Base-by-base conservation (phyloP, 2,329 filamentous ascomycete species). In the Elsinoe arachidis region DNA sequence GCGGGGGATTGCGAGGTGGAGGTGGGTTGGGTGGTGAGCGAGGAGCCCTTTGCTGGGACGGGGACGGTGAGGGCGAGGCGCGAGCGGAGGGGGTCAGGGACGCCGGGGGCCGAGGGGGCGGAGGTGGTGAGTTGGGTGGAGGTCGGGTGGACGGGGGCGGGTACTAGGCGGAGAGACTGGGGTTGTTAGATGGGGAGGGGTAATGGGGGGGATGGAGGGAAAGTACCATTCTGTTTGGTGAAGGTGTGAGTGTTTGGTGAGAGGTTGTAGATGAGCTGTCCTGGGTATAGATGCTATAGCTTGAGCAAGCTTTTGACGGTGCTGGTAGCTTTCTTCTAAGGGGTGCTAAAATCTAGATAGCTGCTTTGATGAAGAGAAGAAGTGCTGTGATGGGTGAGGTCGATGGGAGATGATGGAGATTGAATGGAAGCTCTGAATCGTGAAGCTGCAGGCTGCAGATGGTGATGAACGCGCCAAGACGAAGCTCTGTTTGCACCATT, bases 81-180 rank as follows among this genome's bases (percentile, higher is more conserved):
- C 62, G 85, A 79, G 68, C 93, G 91, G 65, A 99, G 87, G 15
- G 88, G 91, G 78, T 97, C 93, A 80, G 95, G 91, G 62, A 97
- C 80, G 65, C 92, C 92, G 0, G 91, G 91, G 14, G 90, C 92
- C 1, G 92, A 96, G 65, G 93, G 93, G 3, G 93, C 93, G 57
- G 82, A 83, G 65, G 81, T 80, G 63, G 79, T 80, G 82, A 85
- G 69, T 81, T 79, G 14, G 64, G 78, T 82, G 66, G 66, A 63
- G 54, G 68, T 66, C 37, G 83, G 74, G 78, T 92, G 82, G 64
- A 77, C 69, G 66, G 84, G 73, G 60, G 83, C 72, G 70, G 93
- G 93, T 64, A 89, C 83, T 76, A 99, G 87, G 76, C 90, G 90
- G 81, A 97, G 87, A 54, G 68, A 64, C 68, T 70, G 63, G 34